A percentile compares a stretch with the other conserved stretches of the same genome.
These are phyloP conservation scores for Aurantiochytrium sp. DNA, from an alignment of 108 stramenopile genomes.

Conservation along the genomic window DNA sequence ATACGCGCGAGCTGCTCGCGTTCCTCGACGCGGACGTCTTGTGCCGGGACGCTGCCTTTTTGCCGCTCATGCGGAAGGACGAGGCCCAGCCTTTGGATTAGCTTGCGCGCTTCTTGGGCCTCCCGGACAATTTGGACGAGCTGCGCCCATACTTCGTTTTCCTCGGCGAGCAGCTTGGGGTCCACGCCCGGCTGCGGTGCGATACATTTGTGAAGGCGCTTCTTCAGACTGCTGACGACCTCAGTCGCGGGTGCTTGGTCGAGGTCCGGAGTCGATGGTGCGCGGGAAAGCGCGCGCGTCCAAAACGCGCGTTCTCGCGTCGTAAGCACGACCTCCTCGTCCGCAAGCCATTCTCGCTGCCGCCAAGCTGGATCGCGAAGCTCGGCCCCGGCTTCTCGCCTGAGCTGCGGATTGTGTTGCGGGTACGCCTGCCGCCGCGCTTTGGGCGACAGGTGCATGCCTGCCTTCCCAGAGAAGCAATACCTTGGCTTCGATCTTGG, in stretches of 20 bases:
- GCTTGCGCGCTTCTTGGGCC: neutral
- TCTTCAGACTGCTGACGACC: neutral
- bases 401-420: no score
- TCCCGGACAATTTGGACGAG: neutral
- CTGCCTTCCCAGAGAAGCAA: no score
- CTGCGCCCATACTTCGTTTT: neutral
- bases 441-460: no score
- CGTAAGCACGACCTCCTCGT: neutral
- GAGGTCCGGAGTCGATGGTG: neutral
- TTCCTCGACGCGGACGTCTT: neutral
- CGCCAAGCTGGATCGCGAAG: neutral
- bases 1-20: neutral
- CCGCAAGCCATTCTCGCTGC: neutral
- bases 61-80: neutral
- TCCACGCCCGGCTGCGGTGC: no score
- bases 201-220: neutral
- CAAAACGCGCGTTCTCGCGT: neutral
- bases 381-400: neutral
- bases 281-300: neutral
- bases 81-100: neutral
- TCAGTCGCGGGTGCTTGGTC: neutral
- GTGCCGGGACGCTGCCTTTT: neutral
- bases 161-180: neutral
- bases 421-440: no score
- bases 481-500: no score